Base-by-base conservation (phyloP, 2,329 filamentous ascomycete genomes). In the Colletotrichum paranaense region DNA sequence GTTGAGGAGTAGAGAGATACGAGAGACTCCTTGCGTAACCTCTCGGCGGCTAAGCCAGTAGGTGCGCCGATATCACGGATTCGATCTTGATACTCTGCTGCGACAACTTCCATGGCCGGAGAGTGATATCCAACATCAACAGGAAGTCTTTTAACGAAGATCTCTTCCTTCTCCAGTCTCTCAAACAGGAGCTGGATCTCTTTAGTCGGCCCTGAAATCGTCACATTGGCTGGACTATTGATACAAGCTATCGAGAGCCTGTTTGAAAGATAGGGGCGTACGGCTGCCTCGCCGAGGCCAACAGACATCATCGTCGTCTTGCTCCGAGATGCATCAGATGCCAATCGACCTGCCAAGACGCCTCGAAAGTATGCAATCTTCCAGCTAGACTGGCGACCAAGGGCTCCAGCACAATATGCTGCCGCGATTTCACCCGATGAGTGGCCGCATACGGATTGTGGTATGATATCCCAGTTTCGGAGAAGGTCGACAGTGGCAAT, bases 341-440 rank as follows among this genome's bases (percentile, higher is more conserved):
- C 49, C 2, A 70, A 53, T 12, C 70, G 22, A 0, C 46, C 30
- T 1, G 76, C 52, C 8, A 73, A 75, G 11, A 76, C 60, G 2
- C 85, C 85, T 12, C 85, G 82, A 28, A 81, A 80, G 69, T 84
- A 86, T 2, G 85, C 82, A 52, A 85, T 53, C 16, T 81, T 78
- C 82, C 84, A 86, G 2, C 85, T 84, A 7, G 77, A 77, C 56
- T 82, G 75, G n/a, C 78, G 78, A 2, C 80, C 79, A 22, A 87
- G 77, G 7, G 79, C 78, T 0, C 81, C 82, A 0, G 78, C 78
- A 7, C 84, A 82, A 66, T 82, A 85, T 0, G 86, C 84, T 7
- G 85, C 86, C 0, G 84, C 85, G 35, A 87, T 83, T 67, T 87
- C 86, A 1, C 86, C 85, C 0, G 85, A 86, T 0, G 85, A 86